Percentiles rank a stretch among this genome's conserved stretches.
Evolutionary conservation across 108 stramenopile genomes (phyloP).

Genomic region (Discostella pseudostelligera): DNA sequence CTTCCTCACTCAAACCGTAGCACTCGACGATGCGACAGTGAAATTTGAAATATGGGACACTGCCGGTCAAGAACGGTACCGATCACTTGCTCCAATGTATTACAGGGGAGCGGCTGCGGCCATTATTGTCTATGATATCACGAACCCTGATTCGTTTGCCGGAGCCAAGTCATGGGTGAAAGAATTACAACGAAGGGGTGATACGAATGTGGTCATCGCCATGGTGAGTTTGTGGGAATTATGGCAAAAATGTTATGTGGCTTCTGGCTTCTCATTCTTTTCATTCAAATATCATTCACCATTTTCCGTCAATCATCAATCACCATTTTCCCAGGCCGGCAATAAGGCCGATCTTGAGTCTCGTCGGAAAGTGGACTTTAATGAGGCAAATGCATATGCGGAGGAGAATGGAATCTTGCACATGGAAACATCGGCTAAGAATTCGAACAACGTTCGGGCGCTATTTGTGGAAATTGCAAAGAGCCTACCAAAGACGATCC

Average conservation of each 20-base stretch:
- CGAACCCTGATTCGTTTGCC: conserved; percentile 94
- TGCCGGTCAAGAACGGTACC: conserved; percentile 81
- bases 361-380: conserved; percentile 87
- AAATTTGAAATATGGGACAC: conserved; percentile 99
- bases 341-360: conserved; percentile 91
- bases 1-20: conserved; percentile 94
- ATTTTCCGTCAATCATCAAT: neutral
- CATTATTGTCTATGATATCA: conserved; percentile 96
- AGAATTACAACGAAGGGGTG: conserved; percentile 96
- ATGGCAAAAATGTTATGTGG: neutral
- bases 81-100: conserved; percentile 90
- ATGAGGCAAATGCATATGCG: conserved; percentile 93
- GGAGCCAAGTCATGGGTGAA: conserved; percentile 99
- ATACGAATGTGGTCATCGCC: conserved; percentile 97
- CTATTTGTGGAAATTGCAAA: conserved; percentile 91
- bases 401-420: conserved; percentile 92
- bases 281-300: neutral
- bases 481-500: conserved; percentile 88
- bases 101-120: conserved; percentile 89
- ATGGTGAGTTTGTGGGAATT: conserved; percentile 48
- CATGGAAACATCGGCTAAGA: conserved; percentile 96
- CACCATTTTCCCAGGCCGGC: conserved; percentile 62
- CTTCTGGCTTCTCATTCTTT: neutral
- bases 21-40: conserved; percentile 91
- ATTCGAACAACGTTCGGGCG: conserved; percentile 91